Percentiles rank a stretch among this genome's conserved stretches.
phyloP scores from a whole-genome alignment of 805 yeast species.

The Middelhovenomyces tepae region DNA sequence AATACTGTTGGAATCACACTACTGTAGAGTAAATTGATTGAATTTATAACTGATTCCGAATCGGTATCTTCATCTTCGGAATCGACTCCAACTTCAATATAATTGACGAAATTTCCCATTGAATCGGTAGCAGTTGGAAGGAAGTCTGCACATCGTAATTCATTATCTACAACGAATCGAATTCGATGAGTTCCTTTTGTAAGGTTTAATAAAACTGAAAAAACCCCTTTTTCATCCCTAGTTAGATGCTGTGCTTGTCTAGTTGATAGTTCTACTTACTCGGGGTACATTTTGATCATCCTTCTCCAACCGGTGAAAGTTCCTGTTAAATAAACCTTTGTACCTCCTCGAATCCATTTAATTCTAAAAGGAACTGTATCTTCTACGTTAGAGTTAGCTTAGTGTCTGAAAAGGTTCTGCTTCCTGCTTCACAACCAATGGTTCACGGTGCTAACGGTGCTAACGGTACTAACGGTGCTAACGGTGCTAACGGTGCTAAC shows the following conservation, averaged over 20 bases:
- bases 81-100: constrained; percentile 51
- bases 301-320: constrained; percentile 91
- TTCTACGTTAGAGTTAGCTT: too few relatives aligned
- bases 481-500: too few relatives aligned
- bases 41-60: too few relatives aligned
- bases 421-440: too few relatives aligned
- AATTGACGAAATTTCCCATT: constrained; percentile 86
- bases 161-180: constrained; percentile 84
- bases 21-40: too few relatives aligned
- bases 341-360: constrained; percentile 35
- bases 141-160: constrained; percentile 70
- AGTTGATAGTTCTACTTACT: neutral
- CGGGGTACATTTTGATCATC: constrained; percentile 70
- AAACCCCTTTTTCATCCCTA: constrained; percentile 3
- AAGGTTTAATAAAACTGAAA: constrained; percentile 3
- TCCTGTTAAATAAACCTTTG: constrained; percentile 82
- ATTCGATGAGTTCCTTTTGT: constrained; percentile 86
- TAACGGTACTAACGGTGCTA: too few relatives aligned
- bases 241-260: too few relatives aligned
- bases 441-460: too few relatives aligned
- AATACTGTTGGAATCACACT: too few relatives aligned
- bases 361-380: constrained; percentile 3
- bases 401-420: too few relatives aligned
- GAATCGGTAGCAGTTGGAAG: constrained; percentile 91
- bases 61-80: too few relatives aligned